phyloP scores from a whole-genome alignment of 2,329 filamentous ascomycete genomes.

The Neophaeococcomyces mojaviensis region DNA sequence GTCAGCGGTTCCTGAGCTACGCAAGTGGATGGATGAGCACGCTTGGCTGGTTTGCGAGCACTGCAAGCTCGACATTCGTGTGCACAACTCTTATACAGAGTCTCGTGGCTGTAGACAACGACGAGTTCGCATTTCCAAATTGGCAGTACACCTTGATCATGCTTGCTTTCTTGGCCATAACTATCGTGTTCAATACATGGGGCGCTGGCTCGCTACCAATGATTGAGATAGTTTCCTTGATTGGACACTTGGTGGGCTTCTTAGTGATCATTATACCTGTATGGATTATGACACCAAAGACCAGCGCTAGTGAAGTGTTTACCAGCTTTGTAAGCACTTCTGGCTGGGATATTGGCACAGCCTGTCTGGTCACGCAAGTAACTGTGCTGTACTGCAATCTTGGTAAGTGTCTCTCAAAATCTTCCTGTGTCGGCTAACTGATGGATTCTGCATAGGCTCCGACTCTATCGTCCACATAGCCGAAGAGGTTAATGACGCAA shows the following conservation, averaged over 20 bases:
- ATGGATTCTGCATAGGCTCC: slow-evolving; percentile 10
- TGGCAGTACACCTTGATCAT: slow-evolving; percentile 46
- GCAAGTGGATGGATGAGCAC: slow-evolving; percentile 31
- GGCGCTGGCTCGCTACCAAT: slow-evolving; percentile 18
- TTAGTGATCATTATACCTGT: slow-evolving; percentile 27
- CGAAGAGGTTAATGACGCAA: slow-evolving; percentile 35
- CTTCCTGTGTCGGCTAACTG: background rate
- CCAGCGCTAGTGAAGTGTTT: slow-evolving; percentile 27
- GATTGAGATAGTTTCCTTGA: slow-evolving; percentile 22
- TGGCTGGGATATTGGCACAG: slow-evolving; percentile 7
- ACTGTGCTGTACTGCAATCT: slow-evolving; percentile 6
- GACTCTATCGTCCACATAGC: slow-evolving; percentile 34
- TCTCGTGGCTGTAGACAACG: slow-evolving; percentile 34
- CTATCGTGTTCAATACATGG: slow-evolving; percentile 36
- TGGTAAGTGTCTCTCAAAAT: background rate
- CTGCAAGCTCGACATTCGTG: slow-evolving; percentile 35
- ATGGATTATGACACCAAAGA: slow-evolving; percentile 27
- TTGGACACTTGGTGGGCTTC: slow-evolving; percentile 31
- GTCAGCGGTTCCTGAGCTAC: slow-evolving; percentile 50
- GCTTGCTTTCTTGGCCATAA: slow-evolving; percentile 38
- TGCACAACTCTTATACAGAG: slow-evolving; percentile 42
- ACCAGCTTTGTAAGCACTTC: slow-evolving; percentile 27
- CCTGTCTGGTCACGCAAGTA: slow-evolving; percentile 9
- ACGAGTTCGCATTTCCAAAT: slow-evolving; percentile 36
- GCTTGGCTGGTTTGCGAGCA: slow-evolving; percentile 26